A percentile compares a stretch with the other conserved stretches of the same genome.
Conservation (phyloP, 2,329 filamentous ascomycete species). For the Stachybotrys elegans region DNA sequence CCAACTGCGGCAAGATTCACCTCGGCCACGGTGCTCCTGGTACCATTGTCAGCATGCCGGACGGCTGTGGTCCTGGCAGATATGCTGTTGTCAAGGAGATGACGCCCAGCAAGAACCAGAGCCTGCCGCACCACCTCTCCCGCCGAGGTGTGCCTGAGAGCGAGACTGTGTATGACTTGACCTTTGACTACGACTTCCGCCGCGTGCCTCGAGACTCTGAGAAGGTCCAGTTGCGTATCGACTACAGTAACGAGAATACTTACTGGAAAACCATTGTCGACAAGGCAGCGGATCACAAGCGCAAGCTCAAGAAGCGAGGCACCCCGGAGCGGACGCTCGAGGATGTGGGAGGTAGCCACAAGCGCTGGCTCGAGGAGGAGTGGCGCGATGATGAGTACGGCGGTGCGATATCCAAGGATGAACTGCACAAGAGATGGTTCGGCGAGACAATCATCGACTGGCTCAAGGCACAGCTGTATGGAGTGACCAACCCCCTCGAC, state of each 20-base stretch:
- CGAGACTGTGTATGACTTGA: conserved; percentile 28
- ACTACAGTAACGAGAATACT: conserved; percentile 29
- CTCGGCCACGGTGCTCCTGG: conserved; percentile 28
- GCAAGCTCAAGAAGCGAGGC: conserved; percentile 3
- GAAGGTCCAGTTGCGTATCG: conserved; percentile 30
- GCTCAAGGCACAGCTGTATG: conserved; percentile 19
- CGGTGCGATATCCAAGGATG: conserved; percentile 15
- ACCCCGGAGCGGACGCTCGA: conserved; percentile 18
- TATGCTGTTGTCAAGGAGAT: conserved; percentile 33
- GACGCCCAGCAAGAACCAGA: background rate
- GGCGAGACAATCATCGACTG: conserved; percentile 22
- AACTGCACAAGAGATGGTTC: conserved; percentile 32
- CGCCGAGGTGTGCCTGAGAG: background rate
- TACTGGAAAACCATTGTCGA: conserved; percentile 31
- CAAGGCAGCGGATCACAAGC: conserved; percentile 4
- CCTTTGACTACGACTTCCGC: conserved; percentile 34
- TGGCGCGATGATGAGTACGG: conserved; percentile 27
- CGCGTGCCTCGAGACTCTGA: conserved; percentile 24
- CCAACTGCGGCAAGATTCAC: conserved; percentile 32
- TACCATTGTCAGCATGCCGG: conserved; percentile 36
- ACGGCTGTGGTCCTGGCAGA: conserved; percentile 29
- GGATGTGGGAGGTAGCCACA: conserved; percentile 23
- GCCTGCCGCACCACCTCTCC: background rate
- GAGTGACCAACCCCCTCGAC: conserved; percentile 17
- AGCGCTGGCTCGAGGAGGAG: conserved; percentile 32